A percentile compares a stretch with the other conserved stretches of the same genome.
These are phyloP conservation scores for Cryptococcus neoformans DNA, from an alignment of 1,284 basidiomycete genomes.

Conservation along the genomic window DNA sequence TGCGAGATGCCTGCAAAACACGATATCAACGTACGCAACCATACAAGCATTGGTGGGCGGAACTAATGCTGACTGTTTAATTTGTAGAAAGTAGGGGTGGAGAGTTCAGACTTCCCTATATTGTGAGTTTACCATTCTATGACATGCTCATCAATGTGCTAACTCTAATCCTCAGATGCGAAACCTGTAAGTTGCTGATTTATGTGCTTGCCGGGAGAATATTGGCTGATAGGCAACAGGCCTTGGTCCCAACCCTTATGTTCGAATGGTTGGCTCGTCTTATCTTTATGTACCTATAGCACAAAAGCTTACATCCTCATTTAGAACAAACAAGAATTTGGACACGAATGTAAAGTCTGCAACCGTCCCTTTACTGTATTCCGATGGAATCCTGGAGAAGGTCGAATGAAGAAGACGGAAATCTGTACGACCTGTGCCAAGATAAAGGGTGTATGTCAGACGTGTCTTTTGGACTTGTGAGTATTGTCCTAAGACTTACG, in stretches of 20 bases:
- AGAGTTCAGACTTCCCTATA: constrained; percentile 49
- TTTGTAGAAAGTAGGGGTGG: constrained; percentile 47
- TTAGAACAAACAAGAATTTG: constrained; percentile 93
- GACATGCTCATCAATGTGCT: background rate
- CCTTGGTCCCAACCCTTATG: constrained; percentile 80
- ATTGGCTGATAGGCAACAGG: constrained; percentile 53
- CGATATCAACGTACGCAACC: constrained; percentile 47
- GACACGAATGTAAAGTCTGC: constrained; percentile 84
- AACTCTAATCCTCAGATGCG: constrained; percentile 67
- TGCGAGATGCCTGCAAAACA: constrained; percentile 40
- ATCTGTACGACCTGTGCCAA: constrained; percentile 99
- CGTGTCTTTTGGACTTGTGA: constrained; percentile 83
- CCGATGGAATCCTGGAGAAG: constrained; percentile 93
- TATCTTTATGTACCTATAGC: background rate
- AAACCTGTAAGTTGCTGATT: constrained; percentile 67
- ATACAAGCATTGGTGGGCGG: background rate
- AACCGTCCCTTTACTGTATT: constrained; percentile 96
- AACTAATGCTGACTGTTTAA: background rate
- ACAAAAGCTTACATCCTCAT: background rate
- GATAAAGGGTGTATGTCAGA: constrained; percentile 99
- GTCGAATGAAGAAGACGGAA: constrained; percentile 96
- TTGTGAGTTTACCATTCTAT: constrained; percentile 29
- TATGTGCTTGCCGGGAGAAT: background rate
- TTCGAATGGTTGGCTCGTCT: constrained; percentile 69
- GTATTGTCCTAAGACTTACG: constrained; percentile 4